Base-by-base conservation (phyloP, 257 asterid species). In the Avicennia marina region DNA sequence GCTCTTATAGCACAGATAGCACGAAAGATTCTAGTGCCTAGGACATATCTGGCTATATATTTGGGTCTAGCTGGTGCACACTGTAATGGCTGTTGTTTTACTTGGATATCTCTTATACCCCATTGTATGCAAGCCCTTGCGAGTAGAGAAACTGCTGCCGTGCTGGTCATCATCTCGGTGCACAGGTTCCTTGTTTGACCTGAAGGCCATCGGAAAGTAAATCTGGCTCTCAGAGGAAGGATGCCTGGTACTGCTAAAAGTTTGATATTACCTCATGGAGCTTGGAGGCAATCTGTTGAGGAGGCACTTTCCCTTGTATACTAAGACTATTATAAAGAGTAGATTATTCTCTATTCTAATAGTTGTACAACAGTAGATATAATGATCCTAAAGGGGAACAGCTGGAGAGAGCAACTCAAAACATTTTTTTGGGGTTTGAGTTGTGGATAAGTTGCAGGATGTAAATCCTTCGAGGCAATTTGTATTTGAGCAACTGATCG, bases 1-100 rank as follows among this genome's bases (percentile, higher is more conserved):
- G 86, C 36, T 79, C 86, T 3, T 75, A 68, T 38, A 79, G 86
- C 49, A 72, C 83, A 31, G 86, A 79, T 44, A 79, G 86, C 78
- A 73, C 82, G 60, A 79, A 79, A 73, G 86, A 79, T 50, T 76
- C 83, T 0, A 79, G 80, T 48, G 76, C 74, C 10, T 82, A 79
- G 53, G 82, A 79, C 9, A 43, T 79, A 67, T 76, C 86, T 2
- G 86, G 82, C 40, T 79, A 76, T 53, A n/a, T 79, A 43, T 79
- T 79, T 16, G 86, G 86, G 63, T 43, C 83, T 29, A 64, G 20
- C 60, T 73, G 75, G 75, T 67, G 70, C 67, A 38, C 53, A 16
- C 70, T 70, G 0, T 66, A 58, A 62, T n/a, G n/a, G n/a, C n/a
- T n/a, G n/a, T n/a, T n/a, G n/a, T 34, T 32, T 3, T 8, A 10